Percentiles rank a stretch among this genome's conserved stretches.
phyloP scores from a whole-genome alignment of 2,329 filamentous ascomycete genomes.

The Metarhizium robertsii region DNA sequence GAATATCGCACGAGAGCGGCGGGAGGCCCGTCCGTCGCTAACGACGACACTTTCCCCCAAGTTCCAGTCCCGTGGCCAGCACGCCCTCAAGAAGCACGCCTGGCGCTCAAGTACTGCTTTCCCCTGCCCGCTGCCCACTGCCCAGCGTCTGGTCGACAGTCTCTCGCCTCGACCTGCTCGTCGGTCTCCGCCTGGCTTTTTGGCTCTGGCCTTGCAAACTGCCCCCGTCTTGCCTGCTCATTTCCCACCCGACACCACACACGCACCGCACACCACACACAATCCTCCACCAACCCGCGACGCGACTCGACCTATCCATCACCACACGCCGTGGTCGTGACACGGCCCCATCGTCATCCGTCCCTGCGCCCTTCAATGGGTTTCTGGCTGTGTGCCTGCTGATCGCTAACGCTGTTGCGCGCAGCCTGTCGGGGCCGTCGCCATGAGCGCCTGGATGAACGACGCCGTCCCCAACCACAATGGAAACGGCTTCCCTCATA shows the following conservation, averaged over 20 bases:
- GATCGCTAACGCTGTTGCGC: slow-evolving; percentile 35
- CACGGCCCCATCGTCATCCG: slow-evolving; percentile 36
- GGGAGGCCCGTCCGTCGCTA: not conserved
- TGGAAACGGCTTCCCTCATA: slow-evolving; percentile 58
- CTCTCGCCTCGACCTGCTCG: not conserved
- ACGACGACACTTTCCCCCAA: too few relatives aligned
- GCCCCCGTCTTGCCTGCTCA: slow-evolving; percentile 10
- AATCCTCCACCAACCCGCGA: slow-evolving; percentile 32
- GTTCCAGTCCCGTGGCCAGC: too few relatives aligned
- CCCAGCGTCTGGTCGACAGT: too few relatives aligned
- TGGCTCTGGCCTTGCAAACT: slow-evolving; percentile 2
- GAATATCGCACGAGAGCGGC: not conserved
- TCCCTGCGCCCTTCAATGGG: slow-evolving; percentile 29
- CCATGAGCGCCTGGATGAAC: slow-evolving; percentile 67
- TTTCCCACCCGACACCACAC: slow-evolving; percentile 22
- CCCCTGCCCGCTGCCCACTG: too few relatives aligned
- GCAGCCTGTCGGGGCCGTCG: slow-evolving; percentile 37
- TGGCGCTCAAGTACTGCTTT: too few relatives aligned
- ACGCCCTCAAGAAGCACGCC: too few relatives aligned
- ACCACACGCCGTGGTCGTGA: slow-evolving; percentile 31
- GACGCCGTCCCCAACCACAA: slow-evolving; percentile 61
- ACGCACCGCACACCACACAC: slow-evolving; percentile 13
- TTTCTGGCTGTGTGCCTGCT: slow-evolving; percentile 27
- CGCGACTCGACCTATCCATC: slow-evolving; percentile 30
- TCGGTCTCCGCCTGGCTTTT: slow-evolving; percentile 2